Evolutionary conservation across 768 basidiomycete species (phyloP).

Genomic region (Clitopilus hobsonii): DNA sequence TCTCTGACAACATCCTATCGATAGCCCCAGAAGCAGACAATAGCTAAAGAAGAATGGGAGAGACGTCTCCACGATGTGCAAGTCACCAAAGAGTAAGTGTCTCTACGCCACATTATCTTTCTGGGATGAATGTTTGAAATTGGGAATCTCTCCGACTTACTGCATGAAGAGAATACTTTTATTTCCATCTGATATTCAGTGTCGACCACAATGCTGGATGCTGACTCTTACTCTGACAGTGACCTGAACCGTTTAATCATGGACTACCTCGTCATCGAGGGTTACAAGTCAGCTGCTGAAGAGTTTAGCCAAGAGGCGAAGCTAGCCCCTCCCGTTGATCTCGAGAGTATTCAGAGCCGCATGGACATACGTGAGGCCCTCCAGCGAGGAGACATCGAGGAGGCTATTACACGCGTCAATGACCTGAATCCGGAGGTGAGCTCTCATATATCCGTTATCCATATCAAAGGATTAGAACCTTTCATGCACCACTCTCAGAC

Average conservation of each 20-base stretch:
- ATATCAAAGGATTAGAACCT: conserved; percentile 73
- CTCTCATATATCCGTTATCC: conserved; percentile 7
- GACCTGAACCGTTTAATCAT: conserved; percentile 93
- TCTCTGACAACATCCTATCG: neutral
- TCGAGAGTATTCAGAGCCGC: conserved; percentile 88
- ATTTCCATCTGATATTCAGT: neutral
- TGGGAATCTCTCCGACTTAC: conserved; percentile 99
- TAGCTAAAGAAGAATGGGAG: conserved; percentile 86
- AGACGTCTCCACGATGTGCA: conserved; percentile 75
- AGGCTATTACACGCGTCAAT: conserved; percentile 92
- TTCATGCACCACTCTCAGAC: conserved; percentile 99
- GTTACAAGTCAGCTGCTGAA: conserved; percentile 93
- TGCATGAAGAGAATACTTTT: conserved; percentile 48
- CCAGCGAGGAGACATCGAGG: conserved; percentile 91
- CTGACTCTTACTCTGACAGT: conserved; percentile 39
- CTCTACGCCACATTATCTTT: conserved; percentile 10
- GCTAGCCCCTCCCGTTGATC: conserved; percentile 72
- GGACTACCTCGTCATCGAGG: conserved; percentile 97
- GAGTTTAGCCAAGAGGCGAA: conserved; percentile 90
- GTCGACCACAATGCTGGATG: neutral
- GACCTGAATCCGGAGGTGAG: conserved; percentile 96
- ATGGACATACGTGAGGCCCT: conserved; percentile 94
- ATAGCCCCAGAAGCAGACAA: conserved; percentile 48
- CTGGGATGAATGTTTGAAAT: conserved; percentile 61
- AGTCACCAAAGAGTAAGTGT: conserved; percentile 85